Evolutionary conservation across 2,329 filamentous ascomycete genomes (phyloP).

Genomic region (Chaetomium sp.): DNA sequence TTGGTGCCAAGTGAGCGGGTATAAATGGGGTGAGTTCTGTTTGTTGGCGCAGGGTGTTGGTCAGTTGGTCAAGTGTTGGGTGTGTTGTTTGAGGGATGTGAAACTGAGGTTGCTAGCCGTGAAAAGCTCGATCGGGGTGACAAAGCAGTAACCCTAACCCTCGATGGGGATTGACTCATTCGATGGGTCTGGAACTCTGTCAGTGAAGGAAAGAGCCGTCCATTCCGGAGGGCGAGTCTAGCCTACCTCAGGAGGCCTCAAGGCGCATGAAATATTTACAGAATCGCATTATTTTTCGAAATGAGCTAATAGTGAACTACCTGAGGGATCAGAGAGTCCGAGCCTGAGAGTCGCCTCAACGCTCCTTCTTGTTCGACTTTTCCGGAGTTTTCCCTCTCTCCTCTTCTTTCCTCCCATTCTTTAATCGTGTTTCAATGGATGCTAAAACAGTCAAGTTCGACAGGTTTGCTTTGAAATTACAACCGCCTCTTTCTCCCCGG

Average conservation of each 20-base stretch:
- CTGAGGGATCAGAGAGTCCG: too few relatives aligned
- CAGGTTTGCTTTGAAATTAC: too few relatives aligned
- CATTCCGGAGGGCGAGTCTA: background rate
- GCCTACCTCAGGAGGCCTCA: background rate
- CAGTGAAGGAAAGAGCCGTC: background rate
- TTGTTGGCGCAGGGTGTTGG: slow-evolving; percentile 4
- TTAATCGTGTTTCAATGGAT: too few relatives aligned
- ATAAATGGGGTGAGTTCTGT: background rate
- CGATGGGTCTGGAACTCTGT: background rate
- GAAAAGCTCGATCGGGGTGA: slow-evolving; percentile 23
- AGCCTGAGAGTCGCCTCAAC: too few relatives aligned
- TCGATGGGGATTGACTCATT: background rate
- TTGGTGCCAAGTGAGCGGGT: background rate
- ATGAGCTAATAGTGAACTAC: too few relatives aligned
- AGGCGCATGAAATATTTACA: too few relatives aligned
- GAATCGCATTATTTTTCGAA: too few relatives aligned
- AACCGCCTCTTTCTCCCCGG: too few relatives aligned
- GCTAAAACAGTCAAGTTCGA: too few relatives aligned
- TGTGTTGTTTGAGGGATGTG: slow-evolving; percentile 15
- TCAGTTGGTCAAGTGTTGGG: slow-evolving; percentile 8
- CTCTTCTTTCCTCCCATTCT: too few relatives aligned
- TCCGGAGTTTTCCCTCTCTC: too few relatives aligned
- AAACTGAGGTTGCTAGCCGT: slow-evolving; percentile 8
- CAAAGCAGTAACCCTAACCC: slow-evolving; percentile 24
- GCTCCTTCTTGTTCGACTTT: too few relatives aligned